Evolutionary conservation across 1,284 basidiomycete species (phyloP).

Genomic region (Mycena citricolor): DNA sequence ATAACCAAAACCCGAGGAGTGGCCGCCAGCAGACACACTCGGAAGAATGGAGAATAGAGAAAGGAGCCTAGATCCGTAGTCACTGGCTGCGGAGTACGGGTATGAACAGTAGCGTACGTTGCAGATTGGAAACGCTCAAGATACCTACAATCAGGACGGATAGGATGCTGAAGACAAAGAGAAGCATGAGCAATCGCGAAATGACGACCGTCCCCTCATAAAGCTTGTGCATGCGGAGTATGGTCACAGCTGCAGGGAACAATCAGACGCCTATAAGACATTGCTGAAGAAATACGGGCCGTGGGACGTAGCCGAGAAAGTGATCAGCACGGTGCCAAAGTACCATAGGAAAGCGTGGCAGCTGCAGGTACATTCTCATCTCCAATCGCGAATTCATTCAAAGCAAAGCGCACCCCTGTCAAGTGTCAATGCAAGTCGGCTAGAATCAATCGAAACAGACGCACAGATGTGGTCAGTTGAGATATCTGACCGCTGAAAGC

Average conservation of each 20-base stretch:
- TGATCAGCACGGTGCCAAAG: slow-evolving; percentile 5
- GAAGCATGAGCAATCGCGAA: neutral
- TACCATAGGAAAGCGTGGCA: slow-evolving; percentile 8
- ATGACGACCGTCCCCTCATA: slow-evolving; percentile 8
- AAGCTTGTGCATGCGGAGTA: slow-evolving; percentile 8
- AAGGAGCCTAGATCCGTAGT: neutral
- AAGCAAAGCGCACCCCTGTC: too few relatives aligned
- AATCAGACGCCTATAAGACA: neutral
- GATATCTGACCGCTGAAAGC: too few relatives aligned
- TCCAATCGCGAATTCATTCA: too few relatives aligned
- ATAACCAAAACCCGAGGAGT: slow-evolving; percentile 5
- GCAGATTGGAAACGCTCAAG: neutral
- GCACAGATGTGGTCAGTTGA: too few relatives aligned
- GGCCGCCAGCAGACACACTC: neutral
- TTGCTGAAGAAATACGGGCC: neutral
- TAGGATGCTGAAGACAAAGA: slow-evolving; percentile 7
- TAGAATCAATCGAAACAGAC: too few relatives aligned
- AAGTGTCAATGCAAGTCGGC: too few relatives aligned
- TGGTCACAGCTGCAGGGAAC: slow-evolving; percentile 1
- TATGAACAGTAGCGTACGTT: slow-evolving; percentile 7
- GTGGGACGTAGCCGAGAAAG: slow-evolving; percentile 6
- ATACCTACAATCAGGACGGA: neutral
- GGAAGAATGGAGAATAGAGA: neutral
- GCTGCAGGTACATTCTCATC: neutral
- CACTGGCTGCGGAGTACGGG: too few relatives aligned